A percentile compares a stretch with the other conserved stretches of the same genome.
These are phyloP conservation scores for Fragilaria crotonensis DNA, from an alignment of 108 stramenopile genomes.

Conservation along the genomic window DNA sequence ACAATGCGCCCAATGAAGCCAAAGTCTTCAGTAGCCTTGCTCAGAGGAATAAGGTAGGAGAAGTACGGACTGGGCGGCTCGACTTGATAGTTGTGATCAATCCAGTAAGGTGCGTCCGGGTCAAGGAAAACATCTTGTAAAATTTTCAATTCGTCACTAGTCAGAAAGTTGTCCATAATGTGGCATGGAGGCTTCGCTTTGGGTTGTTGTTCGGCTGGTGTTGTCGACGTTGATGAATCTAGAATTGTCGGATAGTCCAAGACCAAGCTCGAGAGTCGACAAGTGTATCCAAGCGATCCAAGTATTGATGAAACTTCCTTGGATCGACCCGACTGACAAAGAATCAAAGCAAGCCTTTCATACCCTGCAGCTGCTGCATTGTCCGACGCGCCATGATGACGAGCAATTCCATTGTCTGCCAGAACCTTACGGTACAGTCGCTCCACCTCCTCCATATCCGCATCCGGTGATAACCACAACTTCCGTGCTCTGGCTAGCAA, in stretches of 20 bases:
- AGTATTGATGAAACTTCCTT: slow-evolving; percentile 47
- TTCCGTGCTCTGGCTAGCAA: slow-evolving; percentile 3
- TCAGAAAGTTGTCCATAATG: slow-evolving; percentile 58
- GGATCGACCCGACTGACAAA: slow-evolving; percentile 60
- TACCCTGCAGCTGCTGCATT: slow-evolving; percentile 27
- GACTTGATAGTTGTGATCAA: slow-evolving; percentile 52
- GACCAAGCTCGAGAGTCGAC: slow-evolving; percentile 55
- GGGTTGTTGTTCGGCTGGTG: slow-evolving; percentile 2
- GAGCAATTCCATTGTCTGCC: slow-evolving; percentile 26
- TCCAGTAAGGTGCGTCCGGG: slow-evolving; percentile 56
- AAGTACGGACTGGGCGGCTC: slow-evolving; percentile 80
- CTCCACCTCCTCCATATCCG: slow-evolving; percentile 49
- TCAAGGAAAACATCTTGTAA: slow-evolving; percentile 47
- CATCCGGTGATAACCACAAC: slow-evolving; percentile 23
- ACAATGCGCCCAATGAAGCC: slow-evolving; percentile 14
- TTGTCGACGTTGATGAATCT: background rate
- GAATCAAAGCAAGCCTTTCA: slow-evolving; percentile 54
- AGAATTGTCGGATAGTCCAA: slow-evolving; percentile 37
- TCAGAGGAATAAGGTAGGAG: slow-evolving; percentile 55
- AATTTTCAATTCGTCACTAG: slow-evolving; percentile 28
- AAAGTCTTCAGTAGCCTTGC: slow-evolving; percentile 10
- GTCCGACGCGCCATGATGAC: too few species aligned
- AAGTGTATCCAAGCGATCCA: slow-evolving; percentile 46
- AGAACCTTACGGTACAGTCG: slow-evolving; percentile 34
- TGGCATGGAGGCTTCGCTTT: slow-evolving; percentile 32